These are phyloP conservation scores for Botryotinia calthae DNA, from an alignment of 2,329 filamentous ascomycete species.

Conservation along the genomic window DNA sequence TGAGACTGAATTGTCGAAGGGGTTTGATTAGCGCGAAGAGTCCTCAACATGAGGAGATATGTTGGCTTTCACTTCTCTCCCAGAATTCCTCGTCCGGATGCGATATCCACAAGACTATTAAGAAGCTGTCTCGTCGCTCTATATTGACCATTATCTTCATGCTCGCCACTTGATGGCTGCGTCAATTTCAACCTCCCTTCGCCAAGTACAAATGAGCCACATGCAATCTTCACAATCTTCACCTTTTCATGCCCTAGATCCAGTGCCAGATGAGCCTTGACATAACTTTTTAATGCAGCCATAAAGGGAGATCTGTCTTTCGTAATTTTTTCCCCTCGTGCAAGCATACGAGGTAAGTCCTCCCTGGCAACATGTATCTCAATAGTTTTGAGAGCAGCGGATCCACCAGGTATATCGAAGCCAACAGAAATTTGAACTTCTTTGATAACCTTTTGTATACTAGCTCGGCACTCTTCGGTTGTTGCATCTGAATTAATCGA, in stretches of 20 bases:
- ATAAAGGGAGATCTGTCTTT: constrained; percentile 40
- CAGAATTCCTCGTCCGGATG: constrained; percentile 24
- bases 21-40: background rate
- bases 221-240: constrained; percentile 43
- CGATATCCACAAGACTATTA: constrained; percentile 28
- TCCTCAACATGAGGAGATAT: background rate
- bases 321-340: constrained; percentile 28
- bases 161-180: constrained; percentile 22
- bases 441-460: constrained; percentile 29
- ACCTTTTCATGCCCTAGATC: constrained; percentile 42
- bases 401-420: constrained; percentile 34
- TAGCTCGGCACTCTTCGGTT: constrained; percentile 27
- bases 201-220: constrained; percentile 43
- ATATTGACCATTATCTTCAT: constrained; percentile 26
- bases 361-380: constrained; percentile 44
- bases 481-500: constrained; percentile 24
- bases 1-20: background rate
- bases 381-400: constrained; percentile 41
- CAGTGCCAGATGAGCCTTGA: constrained; percentile 43
- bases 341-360: constrained; percentile 41
- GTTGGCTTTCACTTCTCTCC: background rate
- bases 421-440: constrained; percentile 33
- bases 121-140: constrained; percentile 31
- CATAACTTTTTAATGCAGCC: constrained; percentile 41
- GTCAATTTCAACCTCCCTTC: constrained; percentile 44